A percentile compares a stretch with the other conserved stretches of the same genome.
Evolutionary conservation across 2,329 filamentous ascomycete species (phyloP).

Genomic region (Colletotrichum filicis): DNA sequence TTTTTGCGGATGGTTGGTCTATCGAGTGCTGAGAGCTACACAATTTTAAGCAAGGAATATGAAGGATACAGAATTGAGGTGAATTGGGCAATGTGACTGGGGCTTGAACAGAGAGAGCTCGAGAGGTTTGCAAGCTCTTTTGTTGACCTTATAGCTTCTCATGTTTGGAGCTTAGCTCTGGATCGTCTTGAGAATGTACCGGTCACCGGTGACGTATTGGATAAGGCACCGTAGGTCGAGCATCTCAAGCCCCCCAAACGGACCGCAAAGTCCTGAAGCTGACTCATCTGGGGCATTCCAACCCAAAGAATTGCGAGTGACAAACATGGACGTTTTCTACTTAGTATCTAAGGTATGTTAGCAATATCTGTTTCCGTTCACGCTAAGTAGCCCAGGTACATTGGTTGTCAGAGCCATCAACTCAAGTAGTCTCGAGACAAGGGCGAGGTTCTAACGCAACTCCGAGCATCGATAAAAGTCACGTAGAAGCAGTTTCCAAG

Average conservation of each 20-base stretch:
- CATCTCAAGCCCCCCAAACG: neutral
- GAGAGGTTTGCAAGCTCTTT: no score
- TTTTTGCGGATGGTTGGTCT: neutral
- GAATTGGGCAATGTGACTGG: neutral
- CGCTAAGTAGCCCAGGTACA: no score
- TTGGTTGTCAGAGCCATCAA: no score
- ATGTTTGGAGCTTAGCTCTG: neutral
- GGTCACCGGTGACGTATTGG: conserved; percentile 12
- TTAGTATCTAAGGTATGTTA: neutral
- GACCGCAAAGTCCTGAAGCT: neutral
- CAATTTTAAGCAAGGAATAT: no score
- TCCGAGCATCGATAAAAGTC: no score
- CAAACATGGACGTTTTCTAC: no score
- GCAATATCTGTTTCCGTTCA: neutral
- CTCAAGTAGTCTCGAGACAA: no score
- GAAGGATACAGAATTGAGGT: neutral
- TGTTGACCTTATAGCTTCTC: neutral
- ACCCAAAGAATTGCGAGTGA: neutral
- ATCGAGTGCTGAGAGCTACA: no score
- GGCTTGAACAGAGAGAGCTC: neutral
- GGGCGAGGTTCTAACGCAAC: no score
- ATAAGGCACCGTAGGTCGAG: neutral
- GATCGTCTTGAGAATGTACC: neutral
- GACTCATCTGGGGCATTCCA: neutral
- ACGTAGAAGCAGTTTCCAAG: no score